phyloP scores from a whole-genome alignment of 2,329 filamentous ascomycete genomes.

The Botrytis porri region DNA sequence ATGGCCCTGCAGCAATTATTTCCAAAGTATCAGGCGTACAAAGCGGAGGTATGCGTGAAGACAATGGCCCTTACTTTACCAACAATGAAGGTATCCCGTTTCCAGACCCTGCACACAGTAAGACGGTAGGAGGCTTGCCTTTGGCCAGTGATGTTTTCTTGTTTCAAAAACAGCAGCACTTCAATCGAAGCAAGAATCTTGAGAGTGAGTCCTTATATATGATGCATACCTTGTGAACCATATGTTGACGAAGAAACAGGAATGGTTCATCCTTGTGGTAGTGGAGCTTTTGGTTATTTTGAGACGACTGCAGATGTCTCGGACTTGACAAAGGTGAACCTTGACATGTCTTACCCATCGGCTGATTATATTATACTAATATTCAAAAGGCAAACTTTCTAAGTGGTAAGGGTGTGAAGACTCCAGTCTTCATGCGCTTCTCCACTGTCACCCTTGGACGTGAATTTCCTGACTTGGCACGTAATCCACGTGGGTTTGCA shows the following conservation, averaged over 20 bases:
- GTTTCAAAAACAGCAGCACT: conserved; percentile 20
- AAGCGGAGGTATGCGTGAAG: conserved; percentile 13
- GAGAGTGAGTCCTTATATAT: background rate
- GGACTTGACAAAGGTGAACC: conserved; percentile 41
- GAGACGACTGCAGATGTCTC: conserved; percentile 24
- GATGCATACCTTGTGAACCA: too few species aligned
- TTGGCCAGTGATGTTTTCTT: conserved; percentile 18
- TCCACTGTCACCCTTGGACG: conserved; percentile 47
- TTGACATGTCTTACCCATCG: background rate
- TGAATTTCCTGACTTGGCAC: conserved; percentile 44
- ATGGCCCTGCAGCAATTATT: conserved; percentile 17
- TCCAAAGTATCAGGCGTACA: conserved; percentile 20
- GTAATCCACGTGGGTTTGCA: conserved; percentile 48
- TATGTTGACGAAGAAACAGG: conserved; percentile 30
- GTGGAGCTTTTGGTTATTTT: conserved; percentile 25
- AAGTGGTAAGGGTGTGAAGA: conserved; percentile 62
- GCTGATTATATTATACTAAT: background rate
- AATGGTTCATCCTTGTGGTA: conserved; percentile 61
- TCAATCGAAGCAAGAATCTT: conserved; percentile 13
- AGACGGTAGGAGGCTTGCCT: conserved; percentile 17
- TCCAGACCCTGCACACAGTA: conserved; percentile 20
- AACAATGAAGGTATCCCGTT: conserved; percentile 21
- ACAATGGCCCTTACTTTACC: conserved; percentile 20
- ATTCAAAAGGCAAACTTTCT: conserved; percentile 41
- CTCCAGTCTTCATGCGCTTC: conserved; percentile 59